These are phyloP conservation scores for Cercospora sojina DNA, from an alignment of 2,329 filamentous ascomycete genomes.

Conservation along the genomic window DNA sequence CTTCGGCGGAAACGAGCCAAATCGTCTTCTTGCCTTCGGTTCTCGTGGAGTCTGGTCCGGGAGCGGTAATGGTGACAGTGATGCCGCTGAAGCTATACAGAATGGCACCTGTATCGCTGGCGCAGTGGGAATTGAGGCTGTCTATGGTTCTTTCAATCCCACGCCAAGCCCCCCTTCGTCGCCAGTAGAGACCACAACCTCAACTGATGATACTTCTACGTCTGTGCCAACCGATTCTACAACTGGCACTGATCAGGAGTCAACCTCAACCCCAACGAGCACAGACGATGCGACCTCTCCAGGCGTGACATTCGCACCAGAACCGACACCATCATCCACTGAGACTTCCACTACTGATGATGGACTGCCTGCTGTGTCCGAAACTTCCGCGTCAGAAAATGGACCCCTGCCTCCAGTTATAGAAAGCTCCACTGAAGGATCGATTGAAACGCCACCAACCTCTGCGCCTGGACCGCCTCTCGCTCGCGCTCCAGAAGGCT, in stretches of 20 bases:
- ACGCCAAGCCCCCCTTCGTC: neutral
- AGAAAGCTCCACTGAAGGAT: neutral
- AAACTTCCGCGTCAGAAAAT: neutral
- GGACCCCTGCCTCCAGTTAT: neutral
- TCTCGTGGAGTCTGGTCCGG: constrained; percentile 4
- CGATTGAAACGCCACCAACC: neutral
- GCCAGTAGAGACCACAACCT: neutral
- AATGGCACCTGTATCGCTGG: constrained; percentile 10
- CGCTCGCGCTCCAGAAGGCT: neutral
- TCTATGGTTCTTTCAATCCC: constrained; percentile 4
- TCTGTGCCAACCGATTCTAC: neutral
- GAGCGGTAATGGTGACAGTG: neutral
- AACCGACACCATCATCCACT: neutral
- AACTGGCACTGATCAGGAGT: neutral
- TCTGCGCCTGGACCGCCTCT: neutral
- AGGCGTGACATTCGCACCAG: neutral
- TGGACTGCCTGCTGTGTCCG: neutral
- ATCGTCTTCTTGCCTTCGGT: constrained; percentile 7
- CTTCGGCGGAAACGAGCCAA: neutral
- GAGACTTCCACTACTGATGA: neutral
- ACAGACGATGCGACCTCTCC: neutral
- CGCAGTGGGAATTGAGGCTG: constrained; percentile 1
- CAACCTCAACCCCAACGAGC: neutral
- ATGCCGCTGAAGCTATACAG: constrained; percentile 3
- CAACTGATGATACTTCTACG: neutral